phyloP scores from a whole-genome alignment of 2,329 filamentous ascomycete genomes.

The Trichoderma sp. region DNA sequence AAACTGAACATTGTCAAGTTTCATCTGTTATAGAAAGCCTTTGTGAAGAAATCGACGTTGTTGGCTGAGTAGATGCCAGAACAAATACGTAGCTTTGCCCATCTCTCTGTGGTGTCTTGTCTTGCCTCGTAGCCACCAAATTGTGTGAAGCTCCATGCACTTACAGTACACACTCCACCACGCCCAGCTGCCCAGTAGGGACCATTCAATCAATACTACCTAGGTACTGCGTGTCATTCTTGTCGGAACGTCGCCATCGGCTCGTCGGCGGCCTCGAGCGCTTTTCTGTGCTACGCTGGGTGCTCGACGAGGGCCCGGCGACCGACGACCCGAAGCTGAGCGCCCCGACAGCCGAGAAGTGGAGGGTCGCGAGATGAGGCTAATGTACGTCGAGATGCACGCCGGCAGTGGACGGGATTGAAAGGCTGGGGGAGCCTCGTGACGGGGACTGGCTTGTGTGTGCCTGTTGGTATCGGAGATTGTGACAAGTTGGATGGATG shows the following conservation, averaged over 20 bases:
- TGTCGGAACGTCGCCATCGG: conserved; percentile 17
- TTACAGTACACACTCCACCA: no score
- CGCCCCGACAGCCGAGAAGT: conserved; percentile 19
- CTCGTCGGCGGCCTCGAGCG: neutral
- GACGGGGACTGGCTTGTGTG: neutral
- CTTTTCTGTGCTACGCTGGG: neutral
- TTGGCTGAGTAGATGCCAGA: no score
- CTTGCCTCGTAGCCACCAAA: no score
- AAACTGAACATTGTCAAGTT: no score
- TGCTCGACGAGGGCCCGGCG: conserved; percentile 7
- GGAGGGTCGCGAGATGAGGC: conserved; percentile 20
- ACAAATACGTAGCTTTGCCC: no score
- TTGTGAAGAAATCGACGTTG: no score
- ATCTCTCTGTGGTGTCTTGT: neutral
- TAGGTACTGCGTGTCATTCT: neutral
- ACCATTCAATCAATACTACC: neutral
- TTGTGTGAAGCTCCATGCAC: no score
- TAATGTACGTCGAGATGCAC: conserved; percentile 23
- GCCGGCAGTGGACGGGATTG: neutral
- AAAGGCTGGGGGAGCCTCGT: neutral
- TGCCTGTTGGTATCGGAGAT: neutral
- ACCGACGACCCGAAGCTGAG: conserved; percentile 23
- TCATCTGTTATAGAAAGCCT: no score
- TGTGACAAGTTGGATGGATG: neutral
- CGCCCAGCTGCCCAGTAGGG: no score